A percentile compares a stretch with the other conserved stretches of the same genome.
Evolutionary conservation across 75 land plant genomes (phyloP).

Genomic region (Pseudotsuga menziesii): DNA sequence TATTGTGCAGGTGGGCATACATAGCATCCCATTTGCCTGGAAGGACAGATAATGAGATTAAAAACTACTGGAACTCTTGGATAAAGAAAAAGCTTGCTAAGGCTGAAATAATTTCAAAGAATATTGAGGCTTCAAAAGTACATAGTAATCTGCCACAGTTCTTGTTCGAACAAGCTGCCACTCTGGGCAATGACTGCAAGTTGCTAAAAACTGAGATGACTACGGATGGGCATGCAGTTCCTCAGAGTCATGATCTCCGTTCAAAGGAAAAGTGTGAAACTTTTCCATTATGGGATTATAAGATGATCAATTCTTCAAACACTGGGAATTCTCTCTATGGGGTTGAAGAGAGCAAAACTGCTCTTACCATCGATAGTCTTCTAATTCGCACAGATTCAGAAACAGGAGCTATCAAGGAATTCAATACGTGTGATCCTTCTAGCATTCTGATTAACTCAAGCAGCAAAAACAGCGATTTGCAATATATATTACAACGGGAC

Average conservation of each 20-base stretch:
- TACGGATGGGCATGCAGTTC: neutral
- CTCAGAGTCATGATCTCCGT: neutral
- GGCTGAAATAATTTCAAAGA: slow-evolving; percentile 1
- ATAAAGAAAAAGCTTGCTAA: slow-evolving; percentile 50
- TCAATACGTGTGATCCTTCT: slow-evolving; percentile 8
- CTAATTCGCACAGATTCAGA: neutral
- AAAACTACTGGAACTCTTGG: slow-evolving; percentile 57
- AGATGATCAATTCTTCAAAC: neutral
- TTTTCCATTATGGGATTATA: slow-evolving; percentile 2
- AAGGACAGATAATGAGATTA: slow-evolving; percentile 53
- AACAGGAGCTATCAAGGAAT: neutral
- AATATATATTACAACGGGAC: neutral
- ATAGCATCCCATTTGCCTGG: slow-evolving; percentile 12
- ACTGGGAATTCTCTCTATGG: neutral
- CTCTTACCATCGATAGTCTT: neutral
- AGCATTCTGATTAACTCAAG: neutral
- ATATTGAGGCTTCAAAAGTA: neutral
- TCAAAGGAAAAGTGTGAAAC: neutral
- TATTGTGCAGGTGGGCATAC: slow-evolving; percentile 5
- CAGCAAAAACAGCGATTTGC: neutral
- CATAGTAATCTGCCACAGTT: neutral
- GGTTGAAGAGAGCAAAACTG: neutral
- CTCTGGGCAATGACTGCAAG: neutral
- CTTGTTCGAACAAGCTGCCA: neutral
- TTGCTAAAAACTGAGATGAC: too few relatives aligned